A percentile compares a stretch with the other conserved stretches of the same genome.
phyloP scores from a whole-genome alignment of 495 filamentous ascomycete species.

The Neurospora sp. region DNA sequence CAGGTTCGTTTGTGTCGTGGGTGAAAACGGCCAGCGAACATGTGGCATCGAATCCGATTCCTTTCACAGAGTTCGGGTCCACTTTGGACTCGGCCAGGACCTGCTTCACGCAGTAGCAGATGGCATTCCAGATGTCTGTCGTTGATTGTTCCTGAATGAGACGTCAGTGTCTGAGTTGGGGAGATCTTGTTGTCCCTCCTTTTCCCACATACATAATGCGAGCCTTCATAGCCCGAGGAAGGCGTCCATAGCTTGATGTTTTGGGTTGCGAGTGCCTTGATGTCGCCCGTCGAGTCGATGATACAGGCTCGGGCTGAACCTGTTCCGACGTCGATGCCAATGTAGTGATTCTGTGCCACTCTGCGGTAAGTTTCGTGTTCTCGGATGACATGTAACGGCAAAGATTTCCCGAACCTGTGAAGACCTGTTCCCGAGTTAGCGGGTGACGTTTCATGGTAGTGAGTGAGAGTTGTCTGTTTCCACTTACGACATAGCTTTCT shows the following conservation, averaged over 20 bases:
- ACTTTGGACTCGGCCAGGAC: conserved; percentile 72
- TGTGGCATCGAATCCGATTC: conserved; percentile 94
- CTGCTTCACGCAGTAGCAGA: conserved; percentile 70
- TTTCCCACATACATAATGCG: conserved; percentile 56
- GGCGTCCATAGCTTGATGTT: conserved; percentile 93
- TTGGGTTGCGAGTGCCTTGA: conserved; percentile 81
- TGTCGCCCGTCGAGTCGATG: conserved; percentile 82
- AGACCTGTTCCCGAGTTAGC: conserved; percentile 3
- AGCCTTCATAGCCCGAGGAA: conserved; percentile 55
- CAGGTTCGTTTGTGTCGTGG: conserved; percentile 77
- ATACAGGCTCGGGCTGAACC: conserved; percentile 92
- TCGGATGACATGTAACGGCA: background rate
- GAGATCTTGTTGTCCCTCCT: background rate
- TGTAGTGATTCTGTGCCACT: conserved; percentile 47
- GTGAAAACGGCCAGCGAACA: conserved; percentile 90
- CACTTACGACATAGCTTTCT: background rate
- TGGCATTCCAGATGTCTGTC: conserved; percentile 86
- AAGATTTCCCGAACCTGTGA: conserved; percentile 13
- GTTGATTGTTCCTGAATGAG: conserved; percentile 87
- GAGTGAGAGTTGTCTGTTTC: background rate
- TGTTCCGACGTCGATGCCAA: conserved; percentile 93
- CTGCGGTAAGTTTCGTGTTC: background rate
- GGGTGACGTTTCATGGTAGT: background rate
- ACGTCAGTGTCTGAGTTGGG: conserved; percentile 4
- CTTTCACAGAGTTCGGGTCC: conserved; percentile 59